phyloP scores from a whole-genome alignment of 2,329 filamentous ascomycete genomes.

The Zopfia rhizophila region DNA sequence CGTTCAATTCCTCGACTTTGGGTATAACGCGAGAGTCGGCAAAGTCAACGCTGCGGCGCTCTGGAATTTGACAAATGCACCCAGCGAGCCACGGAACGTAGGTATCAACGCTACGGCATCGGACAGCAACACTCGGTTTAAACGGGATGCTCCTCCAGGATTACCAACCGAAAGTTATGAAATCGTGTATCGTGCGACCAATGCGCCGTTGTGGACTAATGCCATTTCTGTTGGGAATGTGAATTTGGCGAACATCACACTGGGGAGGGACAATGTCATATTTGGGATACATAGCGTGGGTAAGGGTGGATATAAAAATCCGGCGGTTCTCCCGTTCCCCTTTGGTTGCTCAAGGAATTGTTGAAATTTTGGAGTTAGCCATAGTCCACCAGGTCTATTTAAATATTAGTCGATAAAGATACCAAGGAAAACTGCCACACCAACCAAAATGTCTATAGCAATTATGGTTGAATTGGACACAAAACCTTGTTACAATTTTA shows the following conservation, averaged over 20 bases:
- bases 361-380: no score
- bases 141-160: slow-evolving; percentile 56
- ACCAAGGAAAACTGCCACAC: no score
- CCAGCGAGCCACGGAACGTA: slow-evolving; percentile 60
- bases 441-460: no score
- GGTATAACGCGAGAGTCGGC: slow-evolving; percentile 63
- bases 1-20: slow-evolving; percentile 63
- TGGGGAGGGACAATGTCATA: slow-evolving; percentile 66
- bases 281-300: slow-evolving; percentile 64
- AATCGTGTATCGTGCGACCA: slow-evolving; percentile 63
- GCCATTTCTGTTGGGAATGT: slow-evolving; percentile 59
- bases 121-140: slow-evolving; percentile 60
- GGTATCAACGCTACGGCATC: slow-evolving; percentile 55
- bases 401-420: no score
- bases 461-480: no score
- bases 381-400: no score
- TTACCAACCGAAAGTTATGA: slow-evolving; percentile 59
- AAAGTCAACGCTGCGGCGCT: slow-evolving; percentile 63
- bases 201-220: slow-evolving; percentile 61
- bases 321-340: slow-evolving; percentile 55
- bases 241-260: slow-evolving; percentile 54
- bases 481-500: no score
- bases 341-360: slow-evolving; percentile 32
- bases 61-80: slow-evolving; percentile 63
- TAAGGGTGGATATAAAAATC: slow-evolving; percentile 58